Evolutionary conservation across 2,329 filamentous ascomycete genomes (phyloP), one percentile per base, ranked within the genome.

Genomic region (Didymella pinodella): DNA sequence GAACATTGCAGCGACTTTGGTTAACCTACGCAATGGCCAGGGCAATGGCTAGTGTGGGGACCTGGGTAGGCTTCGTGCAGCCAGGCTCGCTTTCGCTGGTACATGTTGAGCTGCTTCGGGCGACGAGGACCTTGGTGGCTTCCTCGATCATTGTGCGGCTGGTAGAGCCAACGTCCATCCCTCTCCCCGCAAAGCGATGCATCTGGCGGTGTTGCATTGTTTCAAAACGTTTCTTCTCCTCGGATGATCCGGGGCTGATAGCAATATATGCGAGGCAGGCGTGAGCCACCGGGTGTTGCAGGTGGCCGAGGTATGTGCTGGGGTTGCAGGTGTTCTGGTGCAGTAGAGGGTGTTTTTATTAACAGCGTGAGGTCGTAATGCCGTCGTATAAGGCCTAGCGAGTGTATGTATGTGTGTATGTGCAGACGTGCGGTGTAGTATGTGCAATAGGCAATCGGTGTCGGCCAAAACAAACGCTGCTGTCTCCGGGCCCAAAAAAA

Each of bases 281-380:
- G 59, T 58, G 62, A 53, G 44, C 56, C 31, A 46, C 46, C 36
- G 50, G 47, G 47, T 41, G 40, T 48, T 20, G 32, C 50, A 47
- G 55, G 36, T 57, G 49, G 58, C 20, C 47, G 52, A 28, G 22
- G 55, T 55, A 52, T 45, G 25, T 54, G 59, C 46, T 48, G 44
- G 45, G 28, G n/a, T 28, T 38, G 18, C 36, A 48, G 16, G 46
- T 20, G 16, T 28, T 44, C 25, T 10, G 25, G 40, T 20, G 36
- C 38, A 28, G 49, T 36, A 40, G 46, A 25, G 25, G 41, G 44
- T 48, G 68, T 63, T 57, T 57, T 63, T 65, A 76, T 74, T 74
- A 75, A 69, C 72, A 71, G 67, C 69, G 71, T 75, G 62, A 73
- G 64, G 63, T 77, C 72, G 75, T 77, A 40, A 69, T 53, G 69